Evolutionary conservation across 192 early-diverging fungal genomes (phyloP), one percentile per base, ranked within the genome.

Genomic region (Podila minutissima): DNA sequence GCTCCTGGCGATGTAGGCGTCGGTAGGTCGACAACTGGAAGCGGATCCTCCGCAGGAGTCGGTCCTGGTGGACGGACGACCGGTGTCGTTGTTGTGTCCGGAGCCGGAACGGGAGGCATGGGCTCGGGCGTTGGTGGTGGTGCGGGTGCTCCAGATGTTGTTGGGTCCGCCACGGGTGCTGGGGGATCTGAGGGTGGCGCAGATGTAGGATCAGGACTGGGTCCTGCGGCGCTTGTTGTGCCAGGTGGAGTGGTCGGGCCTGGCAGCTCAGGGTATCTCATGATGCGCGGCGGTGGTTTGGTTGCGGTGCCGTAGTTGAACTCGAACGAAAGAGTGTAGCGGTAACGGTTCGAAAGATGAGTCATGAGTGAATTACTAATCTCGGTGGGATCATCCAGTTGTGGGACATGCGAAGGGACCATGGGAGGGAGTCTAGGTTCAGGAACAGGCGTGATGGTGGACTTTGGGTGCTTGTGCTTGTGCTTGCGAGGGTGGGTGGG

Each of bases 261-360:
- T 7, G 67, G 67, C 2, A 69, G 57, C 57, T 69, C 67, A 26
- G 67, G 67, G 11, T 58, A 59, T 12, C 20, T 26, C 1, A 38
- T 26, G 24, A 32, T 12, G 11, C n/a, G 57, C n/a, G 55, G 12
- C 9, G 67, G 57, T n/a, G 57, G 55, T 8, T 58, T 22, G 20
- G 11, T 46, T 5, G 37, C 20, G 37, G 59, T 62, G 6, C 59
- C 68, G 33, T 70, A 70, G 9, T 38, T 62, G 31, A 70, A 70
- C 19, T 70, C 46, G 24, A 70, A 70, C 19, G 68, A 62, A 8
- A 70, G 20, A 17, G 59, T 70, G n/a, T 70, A 70, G 28, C 41
- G 35, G 20, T 46, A 33, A 35, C 37, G 59, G 4, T 29, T 70
- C 3, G 59, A 62, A 17, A 22, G 53, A 4, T 15, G 5, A 0